Evolutionary conservation across 345 rosid genomes (phyloP), one percentile per base, ranked within the genome.

Genomic region (Nephelium lappaceum): DNA sequence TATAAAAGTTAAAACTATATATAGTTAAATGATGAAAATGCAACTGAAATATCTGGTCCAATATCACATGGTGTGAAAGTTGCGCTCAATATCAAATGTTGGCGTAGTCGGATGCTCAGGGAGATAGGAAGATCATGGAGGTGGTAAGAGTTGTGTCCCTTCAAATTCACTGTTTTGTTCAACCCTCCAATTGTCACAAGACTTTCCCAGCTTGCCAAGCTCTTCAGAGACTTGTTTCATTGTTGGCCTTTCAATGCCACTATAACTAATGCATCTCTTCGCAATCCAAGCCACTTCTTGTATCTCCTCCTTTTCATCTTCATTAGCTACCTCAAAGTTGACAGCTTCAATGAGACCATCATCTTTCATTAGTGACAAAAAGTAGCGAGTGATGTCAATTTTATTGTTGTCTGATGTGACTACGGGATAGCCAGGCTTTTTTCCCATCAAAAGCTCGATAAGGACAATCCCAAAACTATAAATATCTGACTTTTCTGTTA

Each of bases 401-500:
- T 3, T 31, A 31, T 71, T 68, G 42, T 73, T 81, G 15, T 75
- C 78, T 5, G 74, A n/a, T 65, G 61, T 31, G 36, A 31, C 41
- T 6, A 2, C 49, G 5, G 41, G 67, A 15, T 75, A 45, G 47
- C 64, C 63, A 27, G 84, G 81, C 65, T 81, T 81, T 55, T 79
- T 71, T 1, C 81, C 86, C 0, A 77, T 77, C 39, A 80, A 49
- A 19, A 83, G 83, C 71, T 83, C 86, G 9, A 83, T 73, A 24
- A 83, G 36, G 3, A 31, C 36, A 31, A 31, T 4, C 1, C 36
- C 36, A 31, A 31, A 31, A 31, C 36, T 31, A 82, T 93, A 95
- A 68, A 95, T 98, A 84, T 95, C 98, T 27, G 98, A 93, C 78
- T 95, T 95, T 85, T 93, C 98, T 11, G 81, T 83, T 67, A 80